A percentile compares a stretch with the other conserved stretches of the same genome.
These are phyloP conservation scores for Ilyonectria sp. DNA, from an alignment of 2,329 filamentous ascomycete species.

Conservation along the genomic window DNA sequence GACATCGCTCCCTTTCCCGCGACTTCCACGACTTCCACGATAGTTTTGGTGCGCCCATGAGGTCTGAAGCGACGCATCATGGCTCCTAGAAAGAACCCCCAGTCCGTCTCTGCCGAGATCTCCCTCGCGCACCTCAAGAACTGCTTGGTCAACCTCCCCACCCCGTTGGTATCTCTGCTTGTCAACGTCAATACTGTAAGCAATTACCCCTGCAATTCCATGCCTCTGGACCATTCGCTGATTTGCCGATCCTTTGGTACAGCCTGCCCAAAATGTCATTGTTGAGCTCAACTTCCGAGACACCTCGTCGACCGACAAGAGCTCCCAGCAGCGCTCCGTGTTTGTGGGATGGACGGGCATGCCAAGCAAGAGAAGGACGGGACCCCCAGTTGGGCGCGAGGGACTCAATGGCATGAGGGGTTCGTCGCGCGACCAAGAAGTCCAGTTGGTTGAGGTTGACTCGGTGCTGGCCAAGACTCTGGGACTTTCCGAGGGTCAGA, in stretches of 20 bases:
- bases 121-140: conserved; percentile 91
- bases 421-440: conserved; percentile 80
- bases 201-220: conserved; percentile 16
- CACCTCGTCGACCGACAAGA: conserved; percentile 63
- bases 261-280: conserved; percentile 96
- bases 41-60: conserved; percentile 20
- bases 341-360: conserved; percentile 98
- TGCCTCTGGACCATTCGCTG: conserved; percentile 19
- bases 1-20: conserved; percentile 17
- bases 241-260: conserved; percentile 32
- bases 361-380: conserved; percentile 89
- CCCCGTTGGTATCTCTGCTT: conserved; percentile 86
- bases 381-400: conserved; percentile 81
- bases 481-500: conserved; percentile 85
- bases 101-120: conserved; percentile 83
- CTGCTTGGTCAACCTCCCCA: conserved; percentile 93
- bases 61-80: conserved; percentile 50
- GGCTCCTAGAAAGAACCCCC: conserved; percentile 68
- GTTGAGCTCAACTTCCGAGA: conserved; percentile 86
- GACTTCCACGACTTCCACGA: conserved; percentile 6
- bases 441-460: conserved; percentile 87
- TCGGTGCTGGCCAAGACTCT: conserved; percentile 84
- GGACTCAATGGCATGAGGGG: conserved; percentile 75
- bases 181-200: conserved; percentile 92
- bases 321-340: conserved; percentile 75